A percentile compares a stretch with the other conserved stretches of the same genome.
Evolutionary conservation across 768 basidiomycete genomes (phyloP).

Genomic region (Auriscalpium vulgare): DNA sequence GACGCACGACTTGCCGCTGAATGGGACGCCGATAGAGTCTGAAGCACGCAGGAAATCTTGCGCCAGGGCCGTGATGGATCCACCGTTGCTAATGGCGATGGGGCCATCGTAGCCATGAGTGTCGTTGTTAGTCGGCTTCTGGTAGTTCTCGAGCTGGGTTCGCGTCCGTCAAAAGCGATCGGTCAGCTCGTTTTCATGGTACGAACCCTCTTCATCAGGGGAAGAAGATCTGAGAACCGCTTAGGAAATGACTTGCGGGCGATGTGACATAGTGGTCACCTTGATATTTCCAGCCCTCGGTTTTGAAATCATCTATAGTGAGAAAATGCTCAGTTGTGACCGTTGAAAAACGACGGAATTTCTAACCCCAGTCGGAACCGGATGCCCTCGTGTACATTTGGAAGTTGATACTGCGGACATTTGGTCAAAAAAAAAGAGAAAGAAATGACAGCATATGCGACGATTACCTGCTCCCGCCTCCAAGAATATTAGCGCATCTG

Average conservation of each 20-base stretch:
- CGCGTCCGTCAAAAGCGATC: neutral
- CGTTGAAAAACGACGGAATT: neutral
- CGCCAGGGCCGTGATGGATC: constrained; percentile 52
- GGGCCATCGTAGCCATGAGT: constrained; percentile 67
- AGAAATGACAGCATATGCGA: neutral
- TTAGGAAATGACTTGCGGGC: neutral
- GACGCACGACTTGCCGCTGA: constrained; percentile 39
- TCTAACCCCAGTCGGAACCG: constrained; percentile 60
- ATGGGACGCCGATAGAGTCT: constrained; percentile 54
- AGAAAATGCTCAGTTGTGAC: neutral
- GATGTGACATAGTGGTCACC: constrained; percentile 26
- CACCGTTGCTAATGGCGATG: constrained; percentile 68
- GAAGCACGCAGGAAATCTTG: constrained; percentile 64
- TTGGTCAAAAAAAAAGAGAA: neutral
- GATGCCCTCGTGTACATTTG: constrained; percentile 38
- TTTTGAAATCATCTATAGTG: constrained; percentile 59
- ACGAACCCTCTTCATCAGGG: constrained; percentile 60
- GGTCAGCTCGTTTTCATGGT: neutral
- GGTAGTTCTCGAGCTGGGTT: constrained; percentile 63
- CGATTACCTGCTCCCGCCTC: constrained; percentile 9
- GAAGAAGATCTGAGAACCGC: constrained; percentile 44
- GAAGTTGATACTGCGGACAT: constrained; percentile 56
- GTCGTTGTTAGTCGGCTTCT: constrained; percentile 61
- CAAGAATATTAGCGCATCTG: constrained; percentile 51
- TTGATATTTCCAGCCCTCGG: constrained; percentile 57